These are phyloP conservation scores for Kwoniella europaea DNA, from an alignment of 768 basidiomycete species.

Conservation along the genomic window DNA sequence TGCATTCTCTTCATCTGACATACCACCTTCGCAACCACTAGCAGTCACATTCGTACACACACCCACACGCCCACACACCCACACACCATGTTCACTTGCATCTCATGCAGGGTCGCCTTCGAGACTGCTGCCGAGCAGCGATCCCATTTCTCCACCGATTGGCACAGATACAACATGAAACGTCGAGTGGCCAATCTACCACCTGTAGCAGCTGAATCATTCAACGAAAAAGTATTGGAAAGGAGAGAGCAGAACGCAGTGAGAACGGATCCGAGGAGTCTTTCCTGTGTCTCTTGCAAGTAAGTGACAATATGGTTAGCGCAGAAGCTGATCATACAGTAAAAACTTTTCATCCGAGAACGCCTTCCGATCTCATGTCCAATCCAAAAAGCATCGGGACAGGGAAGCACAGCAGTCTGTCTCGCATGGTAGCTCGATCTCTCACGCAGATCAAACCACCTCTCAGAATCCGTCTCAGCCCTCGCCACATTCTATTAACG, in stretches of 20 bases:
- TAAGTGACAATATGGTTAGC: constrained; percentile 59
- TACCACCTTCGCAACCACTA: too few relatives aligned
- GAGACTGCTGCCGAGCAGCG: constrained; percentile 80
- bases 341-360: constrained; percentile 89
- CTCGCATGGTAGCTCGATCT: constrained; percentile 3
- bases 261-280: constrained; percentile 66
- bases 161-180: constrained; percentile 98
- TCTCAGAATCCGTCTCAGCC: not conserved
- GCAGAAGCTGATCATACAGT: constrained; percentile 60
- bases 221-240: constrained; percentile 87
- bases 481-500: not conserved
- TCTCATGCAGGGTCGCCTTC: constrained; percentile 90
- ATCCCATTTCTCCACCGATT: constrained; percentile 87
- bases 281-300: constrained; percentile 79
- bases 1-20: too few relatives aligned
- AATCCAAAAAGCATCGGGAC: constrained; percentile 88
- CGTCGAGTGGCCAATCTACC: constrained; percentile 87
- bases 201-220: constrained; percentile 75
- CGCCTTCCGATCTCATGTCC: constrained; percentile 82
- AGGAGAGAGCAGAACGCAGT: constrained; percentile 75
- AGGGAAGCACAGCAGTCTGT: constrained; percentile 62
- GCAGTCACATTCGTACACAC: too few relatives aligned
- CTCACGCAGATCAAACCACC: not conserved
- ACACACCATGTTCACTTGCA: constrained; percentile 72
- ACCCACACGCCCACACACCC: not conserved